These are phyloP conservation scores for Penicillium cataractarum DNA, from an alignment of 495 filamentous ascomycete species.

Conservation along the genomic window DNA sequence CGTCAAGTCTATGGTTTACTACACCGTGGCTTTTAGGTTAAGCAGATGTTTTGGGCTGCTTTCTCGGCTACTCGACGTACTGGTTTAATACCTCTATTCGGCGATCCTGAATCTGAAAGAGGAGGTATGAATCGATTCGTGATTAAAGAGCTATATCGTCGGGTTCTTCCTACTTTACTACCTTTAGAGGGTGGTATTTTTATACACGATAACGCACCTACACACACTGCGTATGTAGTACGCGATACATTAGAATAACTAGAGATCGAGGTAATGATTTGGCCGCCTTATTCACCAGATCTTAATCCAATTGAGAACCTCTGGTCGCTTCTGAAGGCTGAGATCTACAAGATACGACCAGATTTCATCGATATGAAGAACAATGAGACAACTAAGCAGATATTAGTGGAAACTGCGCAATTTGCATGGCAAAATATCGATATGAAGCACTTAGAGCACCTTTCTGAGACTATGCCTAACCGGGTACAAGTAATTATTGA, in stretches of 20 bases:
- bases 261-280: conserved; percentile 20
- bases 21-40: conserved; percentile 9
- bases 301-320: conserved; percentile 37
- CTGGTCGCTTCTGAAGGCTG: conserved; percentile 26
- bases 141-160: conserved; percentile 11
- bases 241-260: conserved; percentile 11
- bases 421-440: not conserved
- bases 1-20: not conserved
- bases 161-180: conserved; percentile 7
- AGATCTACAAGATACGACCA: conserved; percentile 18
- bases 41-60: conserved; percentile 22
- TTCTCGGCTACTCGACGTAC: conserved; percentile 16
- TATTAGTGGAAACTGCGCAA: conserved; percentile 12
- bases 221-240: conserved; percentile 12
- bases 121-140: conserved; percentile 13
- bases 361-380: conserved; percentile 10
- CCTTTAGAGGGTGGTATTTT: conserved; percentile 4
- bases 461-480: not conserved
- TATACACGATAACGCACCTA: conserved; percentile 27
- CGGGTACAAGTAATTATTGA: too few relatives aligned
- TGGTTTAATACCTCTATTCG: conserved; percentile 16
- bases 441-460: not conserved
- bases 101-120: not conserved
- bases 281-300: conserved; percentile 33
- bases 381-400: conserved; percentile 12